Evolutionary conservation across 768 basidiomycete species (phyloP).

Genomic region (Suillus americanus): DNA sequence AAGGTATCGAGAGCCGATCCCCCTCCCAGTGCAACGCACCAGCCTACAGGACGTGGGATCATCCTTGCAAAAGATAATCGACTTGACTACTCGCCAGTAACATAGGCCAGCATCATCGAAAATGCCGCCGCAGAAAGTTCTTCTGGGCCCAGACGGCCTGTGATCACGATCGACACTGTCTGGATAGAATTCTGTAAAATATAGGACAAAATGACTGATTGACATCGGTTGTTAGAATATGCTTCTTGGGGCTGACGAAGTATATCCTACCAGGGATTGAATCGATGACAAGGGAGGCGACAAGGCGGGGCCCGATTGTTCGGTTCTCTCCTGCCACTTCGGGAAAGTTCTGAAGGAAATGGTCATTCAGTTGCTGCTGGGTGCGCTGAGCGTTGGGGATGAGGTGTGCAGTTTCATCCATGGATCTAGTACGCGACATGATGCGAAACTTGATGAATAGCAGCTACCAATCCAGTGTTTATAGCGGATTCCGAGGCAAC

Average conservation of each 20-base stretch:
- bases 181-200: slow-evolving; percentile 75
- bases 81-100: slow-evolving; percentile 62
- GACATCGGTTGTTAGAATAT: background rate
- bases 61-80: slow-evolving; percentile 27
- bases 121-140: slow-evolving; percentile 73
- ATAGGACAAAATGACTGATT: slow-evolving; percentile 65
- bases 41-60: slow-evolving; percentile 64
- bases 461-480: slow-evolving; percentile 13
- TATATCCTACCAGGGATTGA: slow-evolving; percentile 52
- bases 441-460: background rate
- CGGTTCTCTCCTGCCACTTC: slow-evolving; percentile 30
- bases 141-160: slow-evolving; percentile 65
- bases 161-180: slow-evolving; percentile 60
- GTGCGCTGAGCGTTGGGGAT: slow-evolving; percentile 9
- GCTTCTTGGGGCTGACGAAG: background rate
- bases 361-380: slow-evolving; percentile 10
- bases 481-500: slow-evolving; percentile 15
- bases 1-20: slow-evolving; percentile 77
- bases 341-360: slow-evolving; percentile 16
- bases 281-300: slow-evolving; percentile 51
- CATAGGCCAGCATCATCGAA: slow-evolving; percentile 74
- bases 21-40: slow-evolving; percentile 78
- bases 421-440: slow-evolving; percentile 17
- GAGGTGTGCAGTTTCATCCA: slow-evolving; percentile 35
- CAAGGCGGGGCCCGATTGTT: slow-evolving; percentile 33